Evolutionary conservation across 2,329 filamentous ascomycete genomes (phyloP).

Genomic region (Colletotrichum sp.): DNA sequence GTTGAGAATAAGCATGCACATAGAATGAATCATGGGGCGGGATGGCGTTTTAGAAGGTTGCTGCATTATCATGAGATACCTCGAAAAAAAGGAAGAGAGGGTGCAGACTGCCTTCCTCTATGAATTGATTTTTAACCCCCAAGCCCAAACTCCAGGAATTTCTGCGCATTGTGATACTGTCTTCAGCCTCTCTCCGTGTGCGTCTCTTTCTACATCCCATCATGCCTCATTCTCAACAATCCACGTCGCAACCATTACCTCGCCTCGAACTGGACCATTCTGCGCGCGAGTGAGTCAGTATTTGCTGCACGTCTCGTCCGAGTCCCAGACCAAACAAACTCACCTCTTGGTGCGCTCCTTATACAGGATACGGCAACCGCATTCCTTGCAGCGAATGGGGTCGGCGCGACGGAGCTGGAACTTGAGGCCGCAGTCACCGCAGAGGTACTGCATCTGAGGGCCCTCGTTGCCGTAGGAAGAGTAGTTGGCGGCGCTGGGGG

Average conservation of each 20-base stretch:
- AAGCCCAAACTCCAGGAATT: slow-evolving; percentile 12
- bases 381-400: slow-evolving; percentile 87
- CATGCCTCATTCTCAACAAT: background rate
- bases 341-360: slow-evolving; percentile 98
- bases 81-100: slow-evolving; percentile 21
- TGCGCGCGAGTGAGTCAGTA: slow-evolving; percentile 42
- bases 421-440: slow-evolving; percentile 84
- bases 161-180: background rate
- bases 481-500: slow-evolving; percentile 47
- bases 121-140: slow-evolving; percentile 21
- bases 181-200: background rate
- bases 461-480: slow-evolving; percentile 50
- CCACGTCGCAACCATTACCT: slow-evolving; percentile 54
- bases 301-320: background rate
- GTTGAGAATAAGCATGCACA: slow-evolving; percentile 25
- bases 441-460: slow-evolving; percentile 72
- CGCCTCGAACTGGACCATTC: slow-evolving; percentile 99
- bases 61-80: slow-evolving; percentile 24
- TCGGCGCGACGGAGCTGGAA: slow-evolving; percentile 79
- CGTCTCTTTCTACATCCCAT: background rate
- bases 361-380: slow-evolving; percentile 93
- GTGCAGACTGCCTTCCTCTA: slow-evolving; percentile 21
- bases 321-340: slow-evolving; percentile 45
- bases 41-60: slow-evolving; percentile 19
- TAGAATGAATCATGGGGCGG: slow-evolving; percentile 5